These are phyloP conservation scores for Yamadazyma conglobata DNA, from an alignment of 1,139 yeast species.

Conservation along the genomic window DNA sequence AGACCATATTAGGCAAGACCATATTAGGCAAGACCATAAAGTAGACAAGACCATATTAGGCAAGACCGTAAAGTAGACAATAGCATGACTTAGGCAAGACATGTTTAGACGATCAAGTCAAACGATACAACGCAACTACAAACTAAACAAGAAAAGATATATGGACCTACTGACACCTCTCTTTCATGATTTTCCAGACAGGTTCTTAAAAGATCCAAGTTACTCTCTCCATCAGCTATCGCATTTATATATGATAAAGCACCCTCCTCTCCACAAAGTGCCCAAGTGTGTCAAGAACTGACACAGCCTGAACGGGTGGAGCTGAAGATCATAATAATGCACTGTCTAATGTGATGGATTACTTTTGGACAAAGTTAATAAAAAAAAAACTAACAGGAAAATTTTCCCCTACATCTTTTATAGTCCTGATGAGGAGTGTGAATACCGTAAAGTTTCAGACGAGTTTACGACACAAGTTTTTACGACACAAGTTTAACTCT, in stretches of 20 bases:
- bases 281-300: constrained; percentile 19
- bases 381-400: constrained; percentile 14
- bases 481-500: too few relatives aligned
- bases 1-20: too few relatives aligned
- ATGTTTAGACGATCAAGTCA: too few relatives aligned
- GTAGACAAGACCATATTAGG: too few relatives aligned
- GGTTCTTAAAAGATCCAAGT: constrained; percentile 46
- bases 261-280: constrained; percentile 13
- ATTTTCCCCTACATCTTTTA: constrained; percentile 8
- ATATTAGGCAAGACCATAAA: too few relatives aligned
- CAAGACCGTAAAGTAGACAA: too few relatives aligned
- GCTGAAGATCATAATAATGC: constrained; percentile 31
- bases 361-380: constrained; percentile 52
- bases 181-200: constrained; percentile 51
- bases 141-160: too few relatives aligned
- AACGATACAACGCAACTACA: too few relatives aligned
- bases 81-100: too few relatives aligned
- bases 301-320: constrained; percentile 14
- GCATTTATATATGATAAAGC: constrained; percentile 31
- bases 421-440: constrained; percentile 4
- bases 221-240: constrained; percentile 50
- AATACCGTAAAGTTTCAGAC: not conserved
- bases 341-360: constrained; percentile 53
- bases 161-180: constrained; percentile 54
- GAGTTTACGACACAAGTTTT: too few relatives aligned